Evolutionary conservation across 352 stramenopile species (phyloP).

Genomic region (Phytophthora hybrid): DNA sequence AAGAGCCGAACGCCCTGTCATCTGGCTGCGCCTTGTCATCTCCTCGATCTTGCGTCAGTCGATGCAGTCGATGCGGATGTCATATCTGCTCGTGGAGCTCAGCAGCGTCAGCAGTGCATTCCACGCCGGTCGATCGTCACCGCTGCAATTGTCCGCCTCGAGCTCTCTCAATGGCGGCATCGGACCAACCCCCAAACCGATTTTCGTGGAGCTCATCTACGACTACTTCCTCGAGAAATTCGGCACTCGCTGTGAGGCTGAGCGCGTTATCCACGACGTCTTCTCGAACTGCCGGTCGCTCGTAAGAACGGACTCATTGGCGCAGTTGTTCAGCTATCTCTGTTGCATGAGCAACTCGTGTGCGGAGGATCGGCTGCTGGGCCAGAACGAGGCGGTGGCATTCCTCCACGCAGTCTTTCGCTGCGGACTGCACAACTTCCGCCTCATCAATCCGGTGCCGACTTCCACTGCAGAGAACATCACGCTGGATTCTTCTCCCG

Average conservation of each 20-base stretch:
- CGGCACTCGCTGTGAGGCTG: conserved; percentile 72
- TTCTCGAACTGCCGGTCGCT: conserved; percentile 80
- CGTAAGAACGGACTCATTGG: conserved; percentile 46
- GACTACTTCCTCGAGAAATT: conserved; percentile 79
- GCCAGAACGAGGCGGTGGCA: conserved; percentile 72
- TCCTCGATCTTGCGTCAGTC: conserved; percentile 62
- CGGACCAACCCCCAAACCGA: conserved; percentile 55
- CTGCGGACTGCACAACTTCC: conserved; percentile 68
- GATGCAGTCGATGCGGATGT: conserved; percentile 40
- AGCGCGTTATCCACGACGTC: conserved; percentile 86
- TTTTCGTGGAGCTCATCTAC: conserved; percentile 84
- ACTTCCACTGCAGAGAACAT: neutral
- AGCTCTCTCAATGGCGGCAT: conserved; percentile 65
- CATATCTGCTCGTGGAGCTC: conserved; percentile 52
- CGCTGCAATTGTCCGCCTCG: conserved; percentile 31
- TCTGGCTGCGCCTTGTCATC: conserved; percentile 72
- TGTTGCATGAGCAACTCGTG: conserved; percentile 74
- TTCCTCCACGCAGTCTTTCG: conserved; percentile 71
- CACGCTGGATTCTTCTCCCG: neutral
- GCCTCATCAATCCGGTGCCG: conserved; percentile 47
- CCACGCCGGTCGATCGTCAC: conserved; percentile 24
- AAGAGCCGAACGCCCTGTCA: conserved; percentile 51
- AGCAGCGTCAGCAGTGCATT: conserved; percentile 54
- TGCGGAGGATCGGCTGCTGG: conserved; percentile 66
- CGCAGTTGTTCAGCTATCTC: conserved; percentile 72